Evolutionary conservation across 805 yeast species (phyloP).

Genomic region (Cyberlindnera euphorbiae): DNA sequence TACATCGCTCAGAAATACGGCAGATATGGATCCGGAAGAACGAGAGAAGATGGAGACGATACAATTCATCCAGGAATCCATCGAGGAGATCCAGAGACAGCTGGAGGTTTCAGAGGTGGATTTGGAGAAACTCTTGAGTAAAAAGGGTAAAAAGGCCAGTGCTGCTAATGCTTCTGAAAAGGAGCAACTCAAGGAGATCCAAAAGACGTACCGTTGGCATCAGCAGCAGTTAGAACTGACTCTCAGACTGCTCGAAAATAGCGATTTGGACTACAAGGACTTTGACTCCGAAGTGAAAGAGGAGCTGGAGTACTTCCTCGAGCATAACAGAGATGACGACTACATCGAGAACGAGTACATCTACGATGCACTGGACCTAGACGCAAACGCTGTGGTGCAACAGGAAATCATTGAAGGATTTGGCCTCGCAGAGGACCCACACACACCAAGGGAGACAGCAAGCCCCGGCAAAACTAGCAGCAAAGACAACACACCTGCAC

Average conservation of each 20-base stretch:
- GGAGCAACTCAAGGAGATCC: conserved; percentile 54
- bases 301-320: conserved; percentile 87
- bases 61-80: conserved; percentile 61
- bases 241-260: conserved; percentile 73
- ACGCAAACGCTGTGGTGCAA: conserved; percentile 44
- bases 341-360: conserved; percentile 91
- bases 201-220: conserved; percentile 77
- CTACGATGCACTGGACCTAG: conserved; percentile 79
- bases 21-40: conserved; percentile 66
- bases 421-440: conserved; percentile 5
- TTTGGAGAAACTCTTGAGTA: conserved; percentile 47
- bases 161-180: conserved; percentile 46
- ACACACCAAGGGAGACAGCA: conserved; percentile 3
- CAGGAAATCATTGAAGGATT: conserved; percentile 41
- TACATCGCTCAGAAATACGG: conserved; percentile 67
- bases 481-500: too few species aligned
- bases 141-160: conserved; percentile 48
- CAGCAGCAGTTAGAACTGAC: conserved; percentile 72
- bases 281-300: conserved; percentile 77
- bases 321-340: conserved; percentile 85
- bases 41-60: conserved; percentile 70
- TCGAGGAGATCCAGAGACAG: conserved; percentile 79
- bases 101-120: conserved; percentile 74
- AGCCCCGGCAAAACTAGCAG: conserved; percentile 9
- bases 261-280: conserved; percentile 68